These are phyloP conservation scores for Xylaria hypoxylon DNA, from an alignment of 2,329 filamentous ascomycete genomes.

Conservation along the genomic window DNA sequence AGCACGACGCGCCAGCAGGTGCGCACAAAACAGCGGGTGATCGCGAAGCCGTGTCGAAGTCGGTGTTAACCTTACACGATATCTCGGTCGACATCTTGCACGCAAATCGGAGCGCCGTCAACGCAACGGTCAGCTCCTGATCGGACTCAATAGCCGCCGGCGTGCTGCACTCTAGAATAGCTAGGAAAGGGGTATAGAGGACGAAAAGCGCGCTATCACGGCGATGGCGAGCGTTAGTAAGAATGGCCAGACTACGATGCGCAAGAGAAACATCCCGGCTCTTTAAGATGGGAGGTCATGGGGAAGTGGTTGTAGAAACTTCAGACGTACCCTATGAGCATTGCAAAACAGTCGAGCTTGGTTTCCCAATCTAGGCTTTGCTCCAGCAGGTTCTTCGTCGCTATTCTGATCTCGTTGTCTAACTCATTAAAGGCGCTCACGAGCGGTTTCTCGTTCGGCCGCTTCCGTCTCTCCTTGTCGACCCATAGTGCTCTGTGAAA, in stretches of 20 bases:
- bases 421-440: slow-evolving; percentile 46
- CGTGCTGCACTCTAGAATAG: slow-evolving; percentile 44
- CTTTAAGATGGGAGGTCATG: background rate
- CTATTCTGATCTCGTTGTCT: slow-evolving; percentile 48
- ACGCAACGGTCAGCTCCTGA: slow-evolving; percentile 45
- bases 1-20: slow-evolving; percentile 50
- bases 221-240: slow-evolving; percentile 11
- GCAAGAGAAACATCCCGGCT: background rate
- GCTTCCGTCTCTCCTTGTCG: slow-evolving; percentile 46
- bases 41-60: slow-evolving; percentile 41
- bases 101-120: slow-evolving; percentile 50
- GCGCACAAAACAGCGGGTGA: slow-evolving; percentile 48
- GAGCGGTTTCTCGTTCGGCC: slow-evolving; percentile 45
- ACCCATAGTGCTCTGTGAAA: slow-evolving; percentile 49
- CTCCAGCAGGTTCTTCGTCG: slow-evolving; percentile 45
- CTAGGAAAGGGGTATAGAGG: slow-evolving; percentile 50
- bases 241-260: background rate
- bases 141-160: slow-evolving; percentile 34
- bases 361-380: slow-evolving; percentile 49
- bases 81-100: slow-evolving; percentile 52
- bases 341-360: slow-evolving; percentile 51
- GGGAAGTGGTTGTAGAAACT: background rate
- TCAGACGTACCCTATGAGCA: slow-evolving; percentile 49
- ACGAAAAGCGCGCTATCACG: slow-evolving; percentile 47
- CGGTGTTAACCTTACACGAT: slow-evolving; percentile 49